Conservation (phyloP, 129 eudicot genomes). For the Pulicaria dysenterica region DNA sequence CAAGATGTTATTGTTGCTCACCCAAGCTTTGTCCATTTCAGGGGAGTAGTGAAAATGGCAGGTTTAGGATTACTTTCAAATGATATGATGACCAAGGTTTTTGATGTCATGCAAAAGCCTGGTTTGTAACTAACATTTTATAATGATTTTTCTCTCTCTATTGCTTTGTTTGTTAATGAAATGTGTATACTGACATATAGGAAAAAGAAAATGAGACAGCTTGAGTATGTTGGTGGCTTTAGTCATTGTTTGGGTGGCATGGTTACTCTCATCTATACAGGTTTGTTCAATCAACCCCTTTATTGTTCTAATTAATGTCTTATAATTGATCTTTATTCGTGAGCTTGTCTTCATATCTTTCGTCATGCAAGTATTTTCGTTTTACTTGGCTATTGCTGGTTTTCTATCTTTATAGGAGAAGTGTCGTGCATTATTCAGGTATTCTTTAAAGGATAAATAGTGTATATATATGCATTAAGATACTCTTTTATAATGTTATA, state of each 20-base stretch:
- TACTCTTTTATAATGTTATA: too few relatives aligned
- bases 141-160: too few relatives aligned
- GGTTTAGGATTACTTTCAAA: too few relatives aligned
- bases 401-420: not conserved
- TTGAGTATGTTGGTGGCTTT: not conserved
- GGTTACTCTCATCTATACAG: conserved; percentile 7
- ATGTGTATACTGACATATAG: not conserved
- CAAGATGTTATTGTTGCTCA: not conserved
- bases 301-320: not conserved
- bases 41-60: not conserved
- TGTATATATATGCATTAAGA: too few relatives aligned
- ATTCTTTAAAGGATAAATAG: not conserved
- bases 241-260: not conserved
- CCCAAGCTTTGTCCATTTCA: not conserved
- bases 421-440: not conserved
- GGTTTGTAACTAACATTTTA: too few relatives aligned
- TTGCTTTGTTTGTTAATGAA: too few relatives aligned
- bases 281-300: not conserved
- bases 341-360: not conserved
- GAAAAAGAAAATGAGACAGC: not conserved
- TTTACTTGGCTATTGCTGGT: not conserved
- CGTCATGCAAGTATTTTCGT: conserved; percentile 2
- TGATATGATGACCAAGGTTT: too few relatives aligned
- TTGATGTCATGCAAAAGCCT: too few relatives aligned
- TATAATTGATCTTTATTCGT: not conserved